Evolutionary conservation across 441 rosid genomes (phyloP), one percentile per base, ranked within the genome.

Genomic region (Pelargonium citronellum): DNA sequence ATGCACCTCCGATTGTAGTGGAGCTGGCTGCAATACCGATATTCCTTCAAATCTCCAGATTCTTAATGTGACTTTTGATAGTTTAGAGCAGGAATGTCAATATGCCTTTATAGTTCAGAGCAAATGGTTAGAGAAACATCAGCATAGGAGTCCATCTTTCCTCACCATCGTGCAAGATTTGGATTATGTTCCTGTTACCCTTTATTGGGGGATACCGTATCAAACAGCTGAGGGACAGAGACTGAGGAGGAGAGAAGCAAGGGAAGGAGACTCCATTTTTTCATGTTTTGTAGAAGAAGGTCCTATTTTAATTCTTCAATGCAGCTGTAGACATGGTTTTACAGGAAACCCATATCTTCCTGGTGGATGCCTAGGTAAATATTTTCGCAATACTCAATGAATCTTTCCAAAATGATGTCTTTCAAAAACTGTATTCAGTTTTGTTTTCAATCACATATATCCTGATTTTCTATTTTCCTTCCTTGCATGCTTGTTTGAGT

Each of bases 291-390:
- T 22, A 22, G 0, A n/a, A 8, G 57, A 49, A 12, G 57, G 19
- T 49, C 12, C 15, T n/a, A 3, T 5, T 49, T n/a, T 15, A 13
- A 16, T 2, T 13, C 34, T 30, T 30, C 34, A 0, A 12, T 49
- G 57, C 17, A 3, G 0, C 7, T 49, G 57, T 49, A 49, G 17
- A 3, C 5, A 51, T 13, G 58, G 58, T 51, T 51, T 51, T 1
- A 7, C 15, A 51, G 58, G 58, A 51, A 51, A 51, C 58, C 58
- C 58, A 15, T 51, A 51, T 51, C 58, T 51, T 51, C 58, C 19
- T 13, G 16, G 16, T 51, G 58, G 58, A 5, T 51, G 58, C 13
- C 58, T 13, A 51, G 58, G 19, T 51, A 51, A n/a, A 3, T n/a
- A n/a, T 5, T 51, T 3, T 34, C 6, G 39, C 39, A 34, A 34